Evolutionary conservation across 106 monocot species (phyloP).

Genomic region (Xerophyta viscosa): DNA sequence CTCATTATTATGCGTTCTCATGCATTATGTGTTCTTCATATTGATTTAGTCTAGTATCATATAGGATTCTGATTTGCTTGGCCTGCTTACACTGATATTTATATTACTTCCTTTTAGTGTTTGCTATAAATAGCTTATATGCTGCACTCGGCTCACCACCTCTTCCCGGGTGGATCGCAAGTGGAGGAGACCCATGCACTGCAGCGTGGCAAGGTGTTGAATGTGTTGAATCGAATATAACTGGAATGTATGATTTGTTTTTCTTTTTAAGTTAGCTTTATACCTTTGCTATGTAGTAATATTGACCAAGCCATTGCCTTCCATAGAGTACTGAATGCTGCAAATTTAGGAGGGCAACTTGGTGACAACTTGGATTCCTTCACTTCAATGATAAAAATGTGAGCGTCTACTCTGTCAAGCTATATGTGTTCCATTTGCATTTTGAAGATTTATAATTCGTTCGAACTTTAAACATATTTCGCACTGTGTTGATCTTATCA

Average conservation of each 20-base stretch:
- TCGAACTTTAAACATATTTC: not conserved
- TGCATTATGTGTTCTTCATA: no score
- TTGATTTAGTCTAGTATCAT: no score
- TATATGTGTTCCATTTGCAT: not conserved
- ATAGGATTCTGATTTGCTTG: not conserved
- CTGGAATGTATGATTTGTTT: conserved; percentile 66
- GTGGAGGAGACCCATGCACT: conserved; percentile 82
- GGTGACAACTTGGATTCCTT: conserved; percentile 71
- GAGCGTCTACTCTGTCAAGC: not conserved
- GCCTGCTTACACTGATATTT: not conserved
- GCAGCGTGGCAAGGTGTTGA: conserved; percentile 85
- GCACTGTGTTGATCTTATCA: not conserved
- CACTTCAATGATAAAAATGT: conserved; percentile 73
- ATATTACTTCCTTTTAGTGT: conserved; percentile 35
- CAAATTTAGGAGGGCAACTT: conserved; percentile 85
- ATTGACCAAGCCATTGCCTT: conserved; percentile 5
- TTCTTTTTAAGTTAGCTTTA: conserved; percentile 1
- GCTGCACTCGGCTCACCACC: conserved; percentile 70
- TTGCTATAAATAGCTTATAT: conserved; percentile 86
- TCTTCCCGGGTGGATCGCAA: conserved; percentile 84
- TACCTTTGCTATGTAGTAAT: not conserved
- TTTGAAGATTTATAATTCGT: no score
- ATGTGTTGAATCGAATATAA: conserved; percentile 74
- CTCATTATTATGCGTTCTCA: no score
- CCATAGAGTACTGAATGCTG: conserved; percentile 65